Percentiles rank a stretch among this genome's conserved stretches.
These are phyloP conservation scores for Fraxinus pennsylvanica DNA, from an alignment of 257 asterid species.

Conservation along the genomic window DNA sequence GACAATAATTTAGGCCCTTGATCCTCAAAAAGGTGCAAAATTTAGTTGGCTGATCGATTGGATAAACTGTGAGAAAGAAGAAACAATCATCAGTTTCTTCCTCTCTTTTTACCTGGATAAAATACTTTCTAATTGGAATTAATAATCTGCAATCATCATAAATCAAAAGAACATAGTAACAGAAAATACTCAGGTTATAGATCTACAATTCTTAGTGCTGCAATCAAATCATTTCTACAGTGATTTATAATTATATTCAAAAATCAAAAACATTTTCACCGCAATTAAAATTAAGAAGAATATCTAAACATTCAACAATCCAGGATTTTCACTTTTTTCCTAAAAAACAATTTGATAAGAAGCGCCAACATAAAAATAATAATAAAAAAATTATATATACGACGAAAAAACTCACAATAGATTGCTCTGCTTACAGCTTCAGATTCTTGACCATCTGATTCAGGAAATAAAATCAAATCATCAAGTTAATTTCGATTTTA, in stretches of 20 bases:
- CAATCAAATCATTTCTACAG: background rate
- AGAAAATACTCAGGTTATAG: background rate
- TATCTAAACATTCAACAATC: background rate
- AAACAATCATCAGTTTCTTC: slow-evolving; percentile 1
- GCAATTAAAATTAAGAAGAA: background rate
- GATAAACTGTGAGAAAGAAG: slow-evolving; percentile 15
- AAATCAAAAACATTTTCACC: background rate
- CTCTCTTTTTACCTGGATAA: slow-evolving; percentile 5
- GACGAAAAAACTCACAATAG: background rate
- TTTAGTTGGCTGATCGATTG: slow-evolving; percentile 4
- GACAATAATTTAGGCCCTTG: slow-evolving; percentile 7
- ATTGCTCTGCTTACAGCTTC: background rate
- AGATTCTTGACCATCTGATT: background rate
- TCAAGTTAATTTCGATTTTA: background rate
- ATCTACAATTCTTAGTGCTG: background rate
- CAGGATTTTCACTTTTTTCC: slow-evolving; percentile 1
- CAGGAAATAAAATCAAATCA: background rate
- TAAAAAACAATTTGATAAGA: background rate
- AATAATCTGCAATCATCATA: background rate
- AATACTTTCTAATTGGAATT: background rate
- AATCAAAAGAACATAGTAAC: background rate
- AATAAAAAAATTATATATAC: background rate
- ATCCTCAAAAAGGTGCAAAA: slow-evolving; percentile 4
- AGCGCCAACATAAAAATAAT: background rate
- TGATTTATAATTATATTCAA: background rate